A percentile compares a stretch with the other conserved stretches of the same genome.
Evolutionary conservation across 2,329 filamentous ascomycete species (phyloP).

Genomic region (Clarireedia homoeocarpa): DNA sequence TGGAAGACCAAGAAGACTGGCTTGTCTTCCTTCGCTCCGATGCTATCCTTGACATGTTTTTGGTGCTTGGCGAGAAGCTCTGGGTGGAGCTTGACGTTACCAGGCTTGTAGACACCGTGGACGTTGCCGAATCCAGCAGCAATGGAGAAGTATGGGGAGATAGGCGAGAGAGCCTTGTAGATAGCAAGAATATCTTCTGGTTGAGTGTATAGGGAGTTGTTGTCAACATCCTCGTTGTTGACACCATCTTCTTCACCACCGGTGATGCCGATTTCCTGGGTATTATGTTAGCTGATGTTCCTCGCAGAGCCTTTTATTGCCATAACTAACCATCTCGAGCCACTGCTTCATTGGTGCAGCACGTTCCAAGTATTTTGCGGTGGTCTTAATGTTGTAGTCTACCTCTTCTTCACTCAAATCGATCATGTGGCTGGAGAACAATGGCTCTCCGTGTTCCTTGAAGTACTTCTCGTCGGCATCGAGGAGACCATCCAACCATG

Average conservation of each 20-base stretch:
- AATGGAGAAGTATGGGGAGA: constrained; percentile 96
- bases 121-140: constrained; percentile 98
- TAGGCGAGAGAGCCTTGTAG: constrained; percentile 74
- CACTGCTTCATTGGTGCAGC: constrained; percentile 96
- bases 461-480: constrained; percentile 92
- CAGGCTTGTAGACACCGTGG: constrained; percentile 97
- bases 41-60: constrained; percentile 77
- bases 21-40: constrained; percentile 65
- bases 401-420: constrained; percentile 90
- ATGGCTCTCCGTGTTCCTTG: constrained; percentile 84
- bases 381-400: constrained; percentile 86
- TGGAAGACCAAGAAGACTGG: constrained; percentile 99
- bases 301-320: neutral
- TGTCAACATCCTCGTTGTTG: constrained; percentile 97
- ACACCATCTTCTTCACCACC: constrained; percentile 97
- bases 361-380: constrained; percentile 87
- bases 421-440: constrained; percentile 98
- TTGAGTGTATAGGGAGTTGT: constrained; percentile 95
- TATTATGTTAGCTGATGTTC: constrained; percentile 1
- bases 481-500: constrained; percentile 94
- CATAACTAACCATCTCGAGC: constrained; percentile 78
- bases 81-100: constrained; percentile 94
- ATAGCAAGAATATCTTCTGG: constrained; percentile 93
- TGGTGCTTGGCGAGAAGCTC: constrained; percentile 97
- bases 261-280: constrained; percentile 78